phyloP scores from a whole-genome alignment of 257 asterid genomes.

The Mitragyna speciosa region DNA sequence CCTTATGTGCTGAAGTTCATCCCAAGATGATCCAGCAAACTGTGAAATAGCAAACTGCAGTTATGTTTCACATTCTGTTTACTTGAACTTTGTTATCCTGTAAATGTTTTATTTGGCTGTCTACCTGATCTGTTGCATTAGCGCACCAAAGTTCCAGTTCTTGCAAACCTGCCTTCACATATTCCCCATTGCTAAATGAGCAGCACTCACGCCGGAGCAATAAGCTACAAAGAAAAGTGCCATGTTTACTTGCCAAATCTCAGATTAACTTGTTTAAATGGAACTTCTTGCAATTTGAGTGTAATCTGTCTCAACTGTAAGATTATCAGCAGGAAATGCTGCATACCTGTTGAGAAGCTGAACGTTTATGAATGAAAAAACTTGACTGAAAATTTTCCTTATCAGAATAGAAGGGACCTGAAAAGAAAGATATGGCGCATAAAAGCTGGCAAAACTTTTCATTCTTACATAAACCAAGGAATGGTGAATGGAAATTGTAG shows the following conservation, averaged over 20 bases:
- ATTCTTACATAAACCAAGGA: conserved; percentile 16
- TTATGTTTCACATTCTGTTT: conserved; percentile 16
- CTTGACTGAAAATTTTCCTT: conserved; percentile 83
- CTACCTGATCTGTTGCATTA: conserved; percentile 66
- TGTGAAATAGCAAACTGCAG: conserved; percentile 28
- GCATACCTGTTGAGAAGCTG: conserved; percentile 91
- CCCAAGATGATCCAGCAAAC: conserved; percentile 86
- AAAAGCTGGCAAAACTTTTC: neutral
- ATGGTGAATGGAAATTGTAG: conserved; percentile 15
- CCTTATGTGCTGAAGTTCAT: conserved; percentile 85
- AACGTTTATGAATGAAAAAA: conserved; percentile 90
- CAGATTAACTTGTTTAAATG: conserved; percentile 9
- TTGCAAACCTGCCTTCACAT: conserved; percentile 84
- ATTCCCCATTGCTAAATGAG: conserved; percentile 95
- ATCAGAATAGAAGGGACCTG: conserved; percentile 72
- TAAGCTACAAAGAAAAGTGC: conserved; percentile 45
- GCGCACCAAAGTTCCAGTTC: conserved; percentile 85
- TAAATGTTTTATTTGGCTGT: conserved; percentile 5
- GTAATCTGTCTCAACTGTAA: conserved; percentile 2
- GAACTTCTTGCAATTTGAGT: neutral
- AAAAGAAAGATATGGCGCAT: conserved; percentile 21
- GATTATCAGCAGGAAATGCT: conserved; percentile 4
- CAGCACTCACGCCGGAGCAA: conserved; percentile 94
- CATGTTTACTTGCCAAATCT: conserved; percentile 13
- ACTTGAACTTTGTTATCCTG: conserved; percentile 15